phyloP scores from a whole-genome alignment of 202 grass and related monocot species.

The Schoenoplectus tabernaemontani region DNA sequence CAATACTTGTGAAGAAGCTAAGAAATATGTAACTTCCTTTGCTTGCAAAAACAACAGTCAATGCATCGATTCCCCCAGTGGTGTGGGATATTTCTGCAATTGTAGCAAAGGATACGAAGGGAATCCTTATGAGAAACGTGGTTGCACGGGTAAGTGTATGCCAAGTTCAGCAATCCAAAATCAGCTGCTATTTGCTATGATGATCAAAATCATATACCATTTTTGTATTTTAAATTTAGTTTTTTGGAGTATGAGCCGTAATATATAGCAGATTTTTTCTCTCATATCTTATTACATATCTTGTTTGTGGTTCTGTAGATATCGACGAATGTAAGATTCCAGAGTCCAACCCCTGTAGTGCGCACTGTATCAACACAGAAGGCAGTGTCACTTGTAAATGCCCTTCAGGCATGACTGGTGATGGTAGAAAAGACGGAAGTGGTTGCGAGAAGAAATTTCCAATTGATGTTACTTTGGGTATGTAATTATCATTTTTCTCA shows the following conservation, averaged over 20 bases:
- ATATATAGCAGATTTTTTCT: neutral
- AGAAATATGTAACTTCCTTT: neutral
- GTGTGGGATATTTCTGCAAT: conserved; percentile 36
- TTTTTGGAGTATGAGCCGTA: too few relatives aligned
- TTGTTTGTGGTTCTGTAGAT: neutral
- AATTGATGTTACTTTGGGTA: conserved; percentile 20
- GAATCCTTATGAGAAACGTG: conserved; percentile 34
- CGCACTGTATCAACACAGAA: conserved; percentile 22
- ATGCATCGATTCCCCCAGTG: conserved; percentile 15
- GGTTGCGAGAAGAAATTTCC: conserved; percentile 26
- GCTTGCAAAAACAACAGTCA: conserved; percentile 17
- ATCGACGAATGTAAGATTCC: conserved; percentile 20
- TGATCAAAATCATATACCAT: too few relatives aligned
- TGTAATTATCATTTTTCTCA: neutral
- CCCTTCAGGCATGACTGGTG: conserved; percentile 15
- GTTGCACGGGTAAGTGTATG: conserved; percentile 32
- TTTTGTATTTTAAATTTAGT: too few relatives aligned
- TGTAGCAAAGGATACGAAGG: conserved; percentile 32
- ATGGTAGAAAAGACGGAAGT: conserved; percentile 22
- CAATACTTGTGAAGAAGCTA: neutral
- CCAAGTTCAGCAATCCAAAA: neutral
- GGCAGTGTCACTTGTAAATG: conserved; percentile 22
- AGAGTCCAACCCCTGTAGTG: conserved; percentile 5
- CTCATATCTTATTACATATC: neutral
- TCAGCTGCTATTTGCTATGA: neutral